Base-by-base conservation (phyloP, 768 basidiomycete species). In the Termitomyces sp. region DNA sequence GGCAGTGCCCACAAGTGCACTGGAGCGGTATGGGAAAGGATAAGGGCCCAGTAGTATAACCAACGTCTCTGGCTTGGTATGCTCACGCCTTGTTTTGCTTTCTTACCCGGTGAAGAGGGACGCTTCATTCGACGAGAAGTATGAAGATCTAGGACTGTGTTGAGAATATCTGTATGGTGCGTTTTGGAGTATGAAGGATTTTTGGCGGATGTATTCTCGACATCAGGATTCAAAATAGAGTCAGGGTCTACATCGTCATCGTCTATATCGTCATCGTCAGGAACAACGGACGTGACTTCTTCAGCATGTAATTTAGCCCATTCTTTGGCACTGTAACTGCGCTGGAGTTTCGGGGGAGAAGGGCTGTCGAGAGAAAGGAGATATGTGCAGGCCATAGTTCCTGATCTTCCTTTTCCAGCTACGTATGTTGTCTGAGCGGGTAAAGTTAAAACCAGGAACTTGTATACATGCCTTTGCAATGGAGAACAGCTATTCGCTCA, bases 321-420 rank as follows among this genome's bases (percentile, higher is more conserved):
- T 58, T 85, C 79, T 58, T 80, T 79, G 7, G 71, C 68, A 27
- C 69, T 71, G 55, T 78, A 72, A 56, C 74, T 85, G 12, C 78
- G 72, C 63, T 79, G 72, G 4, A 81, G 69, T 31, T 73, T 71
- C 0, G 81, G 81, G 5, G 83, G 74, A 4, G 74, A 72, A 8
- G 83, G 81, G 1, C 69, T 58, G 22, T 79, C 76, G 2, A 83
- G 72, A 0, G 88, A 79, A 14, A 95, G 80, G 2, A 95, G 76
- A 68, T 93, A 91, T 10, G 90, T 78, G 67, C 92, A 92, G 0
- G 92, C 89, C 61, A 94, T 80, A 0, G 89, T 93, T 9, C 93
- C 93, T 0, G 92, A 93, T 53, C 92, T 79, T 14, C 92, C 92
- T 69, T 94, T 88, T 0, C 89, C 88, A 52, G 88, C 88, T 89